A percentile compares a stretch with the other conserved stretches of the same genome.
Conservation (phyloP, 2,329 filamentous ascomycete genomes). For the Cladorrhinum sp. region DNA sequence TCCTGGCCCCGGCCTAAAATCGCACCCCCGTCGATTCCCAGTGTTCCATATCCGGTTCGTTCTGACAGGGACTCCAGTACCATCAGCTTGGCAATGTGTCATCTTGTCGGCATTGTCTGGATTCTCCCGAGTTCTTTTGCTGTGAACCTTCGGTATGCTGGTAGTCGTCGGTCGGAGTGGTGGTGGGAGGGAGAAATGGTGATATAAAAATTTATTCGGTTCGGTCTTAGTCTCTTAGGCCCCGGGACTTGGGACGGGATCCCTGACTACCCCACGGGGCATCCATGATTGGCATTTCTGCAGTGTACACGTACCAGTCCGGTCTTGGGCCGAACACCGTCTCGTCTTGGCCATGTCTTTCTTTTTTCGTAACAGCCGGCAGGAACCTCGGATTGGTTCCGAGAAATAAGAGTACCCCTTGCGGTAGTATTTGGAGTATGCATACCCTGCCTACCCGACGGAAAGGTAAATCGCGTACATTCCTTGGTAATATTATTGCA, state of each 20-base stretch:
- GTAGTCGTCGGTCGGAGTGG: conserved; percentile 12
- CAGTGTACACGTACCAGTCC: neutral
- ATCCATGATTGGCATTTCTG: neutral
- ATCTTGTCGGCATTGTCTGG: neutral
- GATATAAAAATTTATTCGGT: neutral
- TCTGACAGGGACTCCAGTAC: neutral
- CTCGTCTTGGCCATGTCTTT: neutral
- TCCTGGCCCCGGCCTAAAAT: neutral
- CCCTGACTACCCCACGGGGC: neutral
- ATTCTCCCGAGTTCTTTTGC: neutral
- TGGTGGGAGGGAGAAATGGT: conserved; percentile 11
- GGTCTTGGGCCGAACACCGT: conserved; percentile 2
- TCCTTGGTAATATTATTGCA: neutral
- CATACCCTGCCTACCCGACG: too few relatives aligned
- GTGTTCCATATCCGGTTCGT: neutral
- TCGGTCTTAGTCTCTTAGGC: neutral
- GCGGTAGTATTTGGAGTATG: neutral
- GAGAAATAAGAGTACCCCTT: too few relatives aligned
- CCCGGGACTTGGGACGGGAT: neutral
- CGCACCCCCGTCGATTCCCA: neutral
- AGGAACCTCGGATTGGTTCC: too few relatives aligned
- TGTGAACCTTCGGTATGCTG: neutral
- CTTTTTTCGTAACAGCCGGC: neutral
- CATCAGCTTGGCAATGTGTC: neutral
- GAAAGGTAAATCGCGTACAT: neutral